Conservation (phyloP, 306 rosid species). For the Castanea crenata region DNA sequence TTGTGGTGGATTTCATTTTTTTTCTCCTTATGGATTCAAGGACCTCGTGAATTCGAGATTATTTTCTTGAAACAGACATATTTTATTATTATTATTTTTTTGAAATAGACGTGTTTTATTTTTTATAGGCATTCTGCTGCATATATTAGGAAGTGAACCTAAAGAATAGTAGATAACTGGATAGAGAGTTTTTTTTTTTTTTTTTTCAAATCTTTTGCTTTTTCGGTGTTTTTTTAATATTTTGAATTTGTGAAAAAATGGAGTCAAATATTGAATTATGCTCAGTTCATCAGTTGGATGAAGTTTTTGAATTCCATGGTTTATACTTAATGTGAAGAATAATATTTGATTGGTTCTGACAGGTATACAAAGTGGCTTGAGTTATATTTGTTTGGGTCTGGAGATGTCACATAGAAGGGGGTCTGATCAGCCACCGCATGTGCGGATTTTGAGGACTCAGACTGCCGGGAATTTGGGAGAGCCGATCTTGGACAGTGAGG, state of each 20-base stretch:
- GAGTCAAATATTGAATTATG: background rate
- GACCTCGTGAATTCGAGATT: too few relatives aligned
- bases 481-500: slow-evolving; percentile 88
- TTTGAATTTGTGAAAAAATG: background rate
- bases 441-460: slow-evolving; percentile 80
- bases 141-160: background rate
- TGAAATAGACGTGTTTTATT: too few relatives aligned
- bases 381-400: slow-evolving; percentile 24
- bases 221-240: background rate
- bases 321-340: background rate
- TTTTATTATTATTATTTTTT: too few relatives aligned
- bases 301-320: background rate
- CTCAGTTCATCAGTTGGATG: background rate
- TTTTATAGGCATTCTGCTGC: too few relatives aligned
- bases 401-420: slow-evolving; percentile 77
- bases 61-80: too few relatives aligned
- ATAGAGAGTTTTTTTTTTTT: background rate
- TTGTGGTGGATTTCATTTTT: too few relatives aligned
- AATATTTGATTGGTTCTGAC: slow-evolving; percentile 13
- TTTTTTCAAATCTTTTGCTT: background rate
- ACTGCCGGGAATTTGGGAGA: slow-evolving; percentile 79
- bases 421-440: slow-evolving; percentile 64
- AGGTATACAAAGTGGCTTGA: slow-evolving; percentile 20
- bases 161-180: slow-evolving; percentile 1
- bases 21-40: too few relatives aligned